A percentile compares a stretch with the other conserved stretches of the same genome.
These are phyloP conservation scores for Falciphora oryzae DNA, from an alignment of 2,329 filamentous ascomycete species.

Conservation along the genomic window DNA sequence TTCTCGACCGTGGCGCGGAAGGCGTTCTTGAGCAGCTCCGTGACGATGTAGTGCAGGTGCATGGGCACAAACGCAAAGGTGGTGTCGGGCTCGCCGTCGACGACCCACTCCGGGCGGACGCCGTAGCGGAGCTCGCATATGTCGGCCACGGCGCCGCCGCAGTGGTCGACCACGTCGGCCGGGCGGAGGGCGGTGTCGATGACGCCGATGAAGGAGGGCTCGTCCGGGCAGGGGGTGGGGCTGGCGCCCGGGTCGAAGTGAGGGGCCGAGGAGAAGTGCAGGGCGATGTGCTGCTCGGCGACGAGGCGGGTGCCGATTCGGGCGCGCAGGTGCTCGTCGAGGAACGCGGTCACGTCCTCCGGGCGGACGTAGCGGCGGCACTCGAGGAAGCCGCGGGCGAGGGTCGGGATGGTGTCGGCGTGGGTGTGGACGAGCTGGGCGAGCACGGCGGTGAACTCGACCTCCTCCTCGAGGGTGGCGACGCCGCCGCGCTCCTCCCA, in stretches of 20 bases:
- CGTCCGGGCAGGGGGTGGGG: slow-evolving; percentile 44
- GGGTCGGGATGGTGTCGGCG: slow-evolving; percentile 85
- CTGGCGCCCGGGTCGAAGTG: slow-evolving; percentile 54
- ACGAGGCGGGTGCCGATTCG: slow-evolving; percentile 91
- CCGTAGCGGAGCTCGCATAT: slow-evolving; percentile 97
- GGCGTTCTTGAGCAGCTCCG: slow-evolving; percentile 92
- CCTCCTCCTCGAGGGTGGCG: slow-evolving; percentile 76
- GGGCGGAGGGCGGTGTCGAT: slow-evolving; percentile 89
- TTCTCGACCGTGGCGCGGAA: slow-evolving; percentile 90
- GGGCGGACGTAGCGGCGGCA: slow-evolving; percentile 85
- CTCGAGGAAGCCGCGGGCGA: slow-evolving; percentile 89
- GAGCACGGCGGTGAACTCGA: slow-evolving; percentile 85
- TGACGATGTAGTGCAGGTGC: slow-evolving; percentile 95
- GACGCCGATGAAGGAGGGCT: slow-evolving; percentile 73
- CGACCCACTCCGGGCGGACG: slow-evolving; percentile 69
- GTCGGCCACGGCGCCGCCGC: slow-evolving; percentile 86
- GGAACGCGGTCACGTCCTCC: slow-evolving; percentile 77
- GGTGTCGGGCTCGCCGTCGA: slow-evolving; percentile 83
- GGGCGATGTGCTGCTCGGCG: slow-evolving; percentile 91
- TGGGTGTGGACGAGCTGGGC: slow-evolving; percentile 95
- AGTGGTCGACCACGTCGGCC: slow-evolving; percentile 72
- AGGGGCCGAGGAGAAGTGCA: slow-evolving; percentile 68
- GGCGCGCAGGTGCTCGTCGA: slow-evolving; percentile 89
- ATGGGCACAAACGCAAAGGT: slow-evolving; percentile 91
- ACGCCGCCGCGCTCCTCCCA: slow-evolving; percentile 63